Evolutionary conservation across 2,329 filamentous ascomycete species (phyloP), one percentile per base, ranked within the genome.

Genomic region (Phyllosticta citrichinensis): DNA sequence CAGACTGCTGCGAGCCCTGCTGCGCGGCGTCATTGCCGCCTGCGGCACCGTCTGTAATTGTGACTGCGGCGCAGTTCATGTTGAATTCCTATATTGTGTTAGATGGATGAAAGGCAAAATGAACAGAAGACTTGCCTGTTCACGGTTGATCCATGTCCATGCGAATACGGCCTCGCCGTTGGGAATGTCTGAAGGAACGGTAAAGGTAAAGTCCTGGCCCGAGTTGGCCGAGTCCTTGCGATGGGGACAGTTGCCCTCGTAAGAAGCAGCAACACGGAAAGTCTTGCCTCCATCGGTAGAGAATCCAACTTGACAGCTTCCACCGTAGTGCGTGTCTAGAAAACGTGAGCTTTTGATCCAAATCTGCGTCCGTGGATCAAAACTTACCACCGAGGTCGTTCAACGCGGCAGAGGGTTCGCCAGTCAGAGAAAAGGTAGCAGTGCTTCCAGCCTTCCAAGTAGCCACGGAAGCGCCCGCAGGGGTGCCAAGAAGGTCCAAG

Each of bases 101-200:
- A 17, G 19, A 2, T 8, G n/a, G 4, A 70, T 67, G 58, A 70
- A 74, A 25, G 68, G 68, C 71, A 74, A 74, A 61, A 68, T 70
- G 57, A 74, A 67, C 5, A 63, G 74, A 10, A 22, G 22, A 33
- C 52, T 50, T 24, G 54, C 57, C 58, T 76, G 70, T 66, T 79
- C 77, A 25, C 78, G 74, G 58, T 80, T 80, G 54, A 78, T 67
- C 78, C 77, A 80, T 1, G 74, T 74, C 78, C 76, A 79, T 1
- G 72, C 73, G 62, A 80, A 79, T 17, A 80, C 64, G 12, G 72
- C 74, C 6, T 74, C 65, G 9, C 77, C 77, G 5, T 68, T 62
- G 2, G 73, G 73, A 61, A 79, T 68, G 57, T 79, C 77, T 14
- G 64, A 68, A 0, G 78, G 78, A 4, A 80, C 73, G 5, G 67